phyloP scores from a whole-genome alignment of 2,329 filamentous ascomycete species.

The Fusarium sp. region DNA sequence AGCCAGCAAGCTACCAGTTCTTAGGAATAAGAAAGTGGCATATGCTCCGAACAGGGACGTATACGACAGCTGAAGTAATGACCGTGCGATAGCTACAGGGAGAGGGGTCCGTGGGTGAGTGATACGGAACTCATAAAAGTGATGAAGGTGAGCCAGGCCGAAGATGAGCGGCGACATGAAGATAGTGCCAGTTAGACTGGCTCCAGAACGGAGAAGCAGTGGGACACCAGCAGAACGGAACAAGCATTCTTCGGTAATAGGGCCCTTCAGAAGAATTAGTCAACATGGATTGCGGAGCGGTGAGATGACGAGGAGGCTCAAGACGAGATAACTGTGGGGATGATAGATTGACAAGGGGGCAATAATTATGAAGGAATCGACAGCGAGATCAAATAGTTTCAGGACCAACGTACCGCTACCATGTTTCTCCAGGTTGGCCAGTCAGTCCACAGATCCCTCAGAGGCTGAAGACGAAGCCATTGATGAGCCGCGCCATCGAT shows the following conservation, averaged over 20 bases:
- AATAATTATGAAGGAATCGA: conserved; percentile 21
- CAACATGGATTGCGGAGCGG: conserved; percentile 31
- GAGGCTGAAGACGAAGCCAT: conserved; percentile 65
- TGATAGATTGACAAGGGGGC: conserved; percentile 14
- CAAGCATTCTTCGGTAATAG: conserved; percentile 90
- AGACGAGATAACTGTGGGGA: conserved; percentile 32
- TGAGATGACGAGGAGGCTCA: conserved; percentile 31
- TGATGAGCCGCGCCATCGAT: conserved; percentile 75
- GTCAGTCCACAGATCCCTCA: conserved; percentile 70
- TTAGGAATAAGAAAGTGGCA: conserved; percentile 86
- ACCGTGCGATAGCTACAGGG: conserved; percentile 71
- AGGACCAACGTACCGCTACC: conserved; percentile 71
- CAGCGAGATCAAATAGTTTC: conserved; percentile 11
- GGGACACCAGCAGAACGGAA: conserved; percentile 90
- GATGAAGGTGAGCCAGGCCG: conserved; percentile 91
- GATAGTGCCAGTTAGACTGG: conserved; percentile 68
- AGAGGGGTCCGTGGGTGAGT: conserved; percentile 77
- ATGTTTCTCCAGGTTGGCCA: conserved; percentile 90
- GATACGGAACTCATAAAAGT: conserved; percentile 93
- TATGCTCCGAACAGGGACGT: conserved; percentile 95
- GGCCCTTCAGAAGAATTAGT: conserved; percentile 64
- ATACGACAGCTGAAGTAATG: conserved; percentile 85
- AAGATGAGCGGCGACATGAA: conserved; percentile 90
- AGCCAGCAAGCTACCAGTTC: conserved; percentile 82
- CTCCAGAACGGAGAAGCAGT: conserved; percentile 77